Conservation (phyloP, 2,329 filamentous ascomycete genomes). For the Calycina marina region DNA sequence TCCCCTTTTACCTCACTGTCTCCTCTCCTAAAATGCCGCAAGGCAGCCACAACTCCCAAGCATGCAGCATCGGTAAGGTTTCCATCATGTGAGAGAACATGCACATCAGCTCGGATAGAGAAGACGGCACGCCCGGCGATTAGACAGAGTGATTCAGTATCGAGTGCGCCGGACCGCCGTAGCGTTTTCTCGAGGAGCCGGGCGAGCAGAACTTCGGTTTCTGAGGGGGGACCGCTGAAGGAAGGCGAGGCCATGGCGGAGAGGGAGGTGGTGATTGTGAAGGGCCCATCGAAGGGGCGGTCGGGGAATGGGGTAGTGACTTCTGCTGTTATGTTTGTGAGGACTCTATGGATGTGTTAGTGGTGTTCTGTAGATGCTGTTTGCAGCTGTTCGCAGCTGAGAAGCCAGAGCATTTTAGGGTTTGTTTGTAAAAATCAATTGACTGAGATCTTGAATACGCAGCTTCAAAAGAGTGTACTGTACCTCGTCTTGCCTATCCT, state of each 20-base stretch:
- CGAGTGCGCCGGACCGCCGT: conserved; percentile 78
- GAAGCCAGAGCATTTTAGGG: neutral
- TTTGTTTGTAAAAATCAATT: too few relatives aligned
- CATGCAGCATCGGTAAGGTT: conserved; percentile 79
- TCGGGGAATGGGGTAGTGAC: conserved; percentile 75
- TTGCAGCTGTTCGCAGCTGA: too few relatives aligned
- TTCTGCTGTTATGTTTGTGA: conserved; percentile 77
- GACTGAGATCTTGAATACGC: neutral
- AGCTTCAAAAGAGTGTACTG: conserved; percentile 10
- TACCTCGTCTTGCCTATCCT: conserved; percentile 82
- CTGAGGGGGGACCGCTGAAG: conserved; percentile 70
- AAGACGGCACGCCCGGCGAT: conserved; percentile 84
- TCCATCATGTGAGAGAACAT: conserved; percentile 82
- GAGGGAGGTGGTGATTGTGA: conserved; percentile 82
- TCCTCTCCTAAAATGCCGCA: conserved; percentile 82
- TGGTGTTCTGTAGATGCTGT: neutral
- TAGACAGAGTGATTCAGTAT: conserved; percentile 91
- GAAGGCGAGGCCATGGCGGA: conserved; percentile 83
- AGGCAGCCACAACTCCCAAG: conserved; percentile 71
- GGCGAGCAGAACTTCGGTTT: conserved; percentile 73
- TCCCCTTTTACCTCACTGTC: conserved; percentile 81
- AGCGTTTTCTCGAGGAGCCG: conserved; percentile 88
- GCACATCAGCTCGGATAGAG: conserved; percentile 79
- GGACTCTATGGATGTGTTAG: conserved; percentile 38
- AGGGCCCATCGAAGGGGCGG: conserved; percentile 88